Base-by-base conservation (phyloP, 2,329 filamentous ascomycete genomes). In the Aspergillus candidus region DNA sequence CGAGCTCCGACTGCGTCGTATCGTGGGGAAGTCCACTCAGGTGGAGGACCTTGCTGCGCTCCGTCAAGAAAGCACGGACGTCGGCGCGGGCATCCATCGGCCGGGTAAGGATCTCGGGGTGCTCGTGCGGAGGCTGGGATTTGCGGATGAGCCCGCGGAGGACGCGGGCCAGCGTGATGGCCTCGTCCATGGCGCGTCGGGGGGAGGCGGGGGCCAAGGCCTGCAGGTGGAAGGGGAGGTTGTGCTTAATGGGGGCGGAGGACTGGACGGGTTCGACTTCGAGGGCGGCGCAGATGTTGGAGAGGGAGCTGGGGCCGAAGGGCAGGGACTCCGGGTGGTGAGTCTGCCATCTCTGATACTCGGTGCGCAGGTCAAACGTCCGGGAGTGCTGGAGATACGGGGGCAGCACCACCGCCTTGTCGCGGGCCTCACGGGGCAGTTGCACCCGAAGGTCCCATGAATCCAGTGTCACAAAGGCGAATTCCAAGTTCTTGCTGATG, bases 361-460 rank as follows among this genome's bases (percentile, higher is more conserved):
- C 93, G 60, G 89, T 94, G 52, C 93, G 86, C 46, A 98, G 80
- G 65, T 97, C 93, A 65, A 97, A 98, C 46, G 91, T 95, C 49
- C 93, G 84, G 32, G 93, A 96, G 74, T 98, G 93, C 73, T 98
- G 93, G 48, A 98, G 80, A 69, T 98, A 98, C 8, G 91, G 86
- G 15, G 93, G 93, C 31, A 98, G 80, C 40, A 97, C 93, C 34
- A 97, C 93, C 55, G 90, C 86, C 78, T 98, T 98, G 74, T 98
- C 93, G 60, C 93, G 88, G 63, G 93, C 93, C 74, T 98, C 93
- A 52, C 93, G 88, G 38, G 93, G 93, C 63, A 98, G 80, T 76
- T 98, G 93, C 46, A 98, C 93, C 57, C 93, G 88, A 48, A 98
- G 82, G 67, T 98, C 93, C 93, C 93, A 98, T 36, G 91, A 90